A percentile compares a stretch with the other conserved stretches of the same genome.
Evolutionary conservation across 768 basidiomycete genomes (phyloP).

Genomic region (Pleurotus cornucopiae): DNA sequence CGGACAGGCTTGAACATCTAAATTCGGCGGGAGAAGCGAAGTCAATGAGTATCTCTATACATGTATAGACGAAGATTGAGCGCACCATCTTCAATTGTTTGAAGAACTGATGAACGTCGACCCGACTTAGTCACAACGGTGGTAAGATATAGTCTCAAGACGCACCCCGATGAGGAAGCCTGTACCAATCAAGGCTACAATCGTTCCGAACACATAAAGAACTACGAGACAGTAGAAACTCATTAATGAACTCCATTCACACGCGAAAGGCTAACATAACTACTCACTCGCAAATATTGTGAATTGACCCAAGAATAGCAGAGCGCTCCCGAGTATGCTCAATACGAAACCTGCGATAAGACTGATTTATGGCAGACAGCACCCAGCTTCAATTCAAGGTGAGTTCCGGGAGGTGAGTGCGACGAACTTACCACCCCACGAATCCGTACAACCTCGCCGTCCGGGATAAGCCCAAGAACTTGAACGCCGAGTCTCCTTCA

Average conservation of each 20-base stretch:
- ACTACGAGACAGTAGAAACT: conserved; percentile 36
- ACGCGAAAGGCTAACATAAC: not conserved
- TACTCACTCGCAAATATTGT: conserved; percentile 71
- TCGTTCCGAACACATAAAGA: conserved; percentile 76
- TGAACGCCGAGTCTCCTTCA: conserved; percentile 87
- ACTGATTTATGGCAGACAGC: conserved; percentile 32
- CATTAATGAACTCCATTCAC: not conserved
- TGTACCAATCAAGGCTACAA: conserved; percentile 81
- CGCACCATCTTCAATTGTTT: conserved; percentile 79
- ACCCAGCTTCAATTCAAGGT: not conserved
- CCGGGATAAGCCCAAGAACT: conserved; percentile 70
- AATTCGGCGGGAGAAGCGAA: not conserved
- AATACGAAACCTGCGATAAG: conserved; percentile 71
- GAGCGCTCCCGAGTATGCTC: conserved; percentile 73
- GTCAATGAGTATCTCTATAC: not conserved
- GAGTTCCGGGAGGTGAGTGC: not conserved
- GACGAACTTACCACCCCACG: conserved; percentile 59
- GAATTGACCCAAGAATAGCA: conserved; percentile 70
- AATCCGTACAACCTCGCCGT: conserved; percentile 87
- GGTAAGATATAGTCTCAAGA: conserved; percentile 8
- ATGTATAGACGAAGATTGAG: not conserved
- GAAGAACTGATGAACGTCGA: conserved; percentile 44
- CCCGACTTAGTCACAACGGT: too few relatives aligned
- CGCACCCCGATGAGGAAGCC: conserved; percentile 89
- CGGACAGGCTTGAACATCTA: conserved; percentile 97